Evolutionary conservation across 768 basidiomycete species (phyloP).

Genomic region (Mycena floridula): DNA sequence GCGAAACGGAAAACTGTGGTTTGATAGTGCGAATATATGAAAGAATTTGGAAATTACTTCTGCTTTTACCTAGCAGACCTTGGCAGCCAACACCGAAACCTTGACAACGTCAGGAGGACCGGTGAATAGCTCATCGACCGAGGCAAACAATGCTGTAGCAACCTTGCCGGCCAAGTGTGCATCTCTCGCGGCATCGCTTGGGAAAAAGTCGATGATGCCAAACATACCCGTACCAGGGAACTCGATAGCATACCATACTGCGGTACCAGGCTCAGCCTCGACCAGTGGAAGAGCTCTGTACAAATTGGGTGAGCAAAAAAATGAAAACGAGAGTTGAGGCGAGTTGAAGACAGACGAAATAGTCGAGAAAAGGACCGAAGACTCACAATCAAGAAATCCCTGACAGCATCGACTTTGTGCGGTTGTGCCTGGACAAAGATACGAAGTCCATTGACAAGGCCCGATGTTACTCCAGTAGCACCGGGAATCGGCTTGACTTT

Average conservation of each 20-base stretch:
- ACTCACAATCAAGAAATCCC: conserved; percentile 29
- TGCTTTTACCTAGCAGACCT: too few species aligned
- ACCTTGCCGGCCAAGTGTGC: conserved; percentile 29
- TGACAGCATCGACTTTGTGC: conserved; percentile 26
- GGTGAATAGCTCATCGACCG: conserved; percentile 23
- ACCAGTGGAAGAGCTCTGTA: conserved; percentile 27
- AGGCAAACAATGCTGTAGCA: conserved; percentile 26
- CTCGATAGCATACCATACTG: conserved; percentile 32
- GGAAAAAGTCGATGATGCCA: conserved; percentile 32
- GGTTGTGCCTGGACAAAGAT: conserved; percentile 29
- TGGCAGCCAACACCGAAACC: conserved; percentile 27
- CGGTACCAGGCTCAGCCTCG: conserved; percentile 26
- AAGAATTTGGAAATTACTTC: too few species aligned
- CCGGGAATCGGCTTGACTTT: conserved; percentile 14
- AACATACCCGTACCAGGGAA: conserved; percentile 29
- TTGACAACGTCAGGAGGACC: conserved; percentile 23
- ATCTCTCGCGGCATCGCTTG: conserved; percentile 21
- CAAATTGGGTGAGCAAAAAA: too few species aligned
- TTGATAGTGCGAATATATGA: too few species aligned
- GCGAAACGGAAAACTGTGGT: too few species aligned
- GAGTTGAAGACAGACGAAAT: not conserved
- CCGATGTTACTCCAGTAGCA: conserved; percentile 15
- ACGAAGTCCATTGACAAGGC: conserved; percentile 23
- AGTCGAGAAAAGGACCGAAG: not conserved
- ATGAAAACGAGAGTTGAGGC: too few species aligned